Conservation (phyloP, 2,329 filamentous ascomycete genomes). For the Colletotrichum cereale region DNA sequence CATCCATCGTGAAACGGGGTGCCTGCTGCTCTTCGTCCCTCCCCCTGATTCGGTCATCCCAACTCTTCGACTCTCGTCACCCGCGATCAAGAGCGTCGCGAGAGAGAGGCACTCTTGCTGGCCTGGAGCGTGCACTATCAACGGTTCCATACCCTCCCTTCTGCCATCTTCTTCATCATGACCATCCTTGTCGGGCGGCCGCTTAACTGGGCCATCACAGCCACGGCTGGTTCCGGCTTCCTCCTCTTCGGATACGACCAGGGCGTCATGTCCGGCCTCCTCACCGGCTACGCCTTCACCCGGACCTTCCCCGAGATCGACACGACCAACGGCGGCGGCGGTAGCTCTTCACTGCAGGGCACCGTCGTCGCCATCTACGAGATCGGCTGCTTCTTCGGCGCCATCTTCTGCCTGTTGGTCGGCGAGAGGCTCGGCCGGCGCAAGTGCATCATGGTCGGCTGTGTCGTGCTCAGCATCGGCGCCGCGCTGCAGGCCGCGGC, state of each 20-base stretch:
- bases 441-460: slow-evolving; percentile 55
- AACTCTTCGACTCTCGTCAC: background rate
- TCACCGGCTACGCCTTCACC: slow-evolving; percentile 51
- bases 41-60: slow-evolving; percentile 8
- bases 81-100: slow-evolving; percentile 20
- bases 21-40: background rate
- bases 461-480: slow-evolving; percentile 56
- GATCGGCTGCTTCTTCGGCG: slow-evolving; percentile 61
- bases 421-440: slow-evolving; percentile 60
- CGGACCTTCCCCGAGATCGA: slow-evolving; percentile 51
- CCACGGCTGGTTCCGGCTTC: slow-evolving; percentile 52
- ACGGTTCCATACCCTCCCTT: background rate
- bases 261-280: slow-evolving; percentile 49
- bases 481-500: slow-evolving; percentile 58
- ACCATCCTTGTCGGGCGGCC: slow-evolving; percentile 47
- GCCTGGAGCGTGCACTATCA: background rate
- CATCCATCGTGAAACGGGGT: slow-evolving; percentile 4
- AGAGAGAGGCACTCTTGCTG: background rate
- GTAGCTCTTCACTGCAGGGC: slow-evolving; percentile 58
- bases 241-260: slow-evolving; percentile 44
- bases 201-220: slow-evolving; percentile 55
- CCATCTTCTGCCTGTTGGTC: slow-evolving; percentile 54
- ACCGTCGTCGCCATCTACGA: slow-evolving; percentile 61
- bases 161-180: slow-evolving; percentile 9
- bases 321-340: slow-evolving; percentile 48